A percentile compares a stretch with the other conserved stretches of the same genome.
Conservation (phyloP, 2,329 filamentous ascomycete species). For the Gaeumannomyces tritici region DNA sequence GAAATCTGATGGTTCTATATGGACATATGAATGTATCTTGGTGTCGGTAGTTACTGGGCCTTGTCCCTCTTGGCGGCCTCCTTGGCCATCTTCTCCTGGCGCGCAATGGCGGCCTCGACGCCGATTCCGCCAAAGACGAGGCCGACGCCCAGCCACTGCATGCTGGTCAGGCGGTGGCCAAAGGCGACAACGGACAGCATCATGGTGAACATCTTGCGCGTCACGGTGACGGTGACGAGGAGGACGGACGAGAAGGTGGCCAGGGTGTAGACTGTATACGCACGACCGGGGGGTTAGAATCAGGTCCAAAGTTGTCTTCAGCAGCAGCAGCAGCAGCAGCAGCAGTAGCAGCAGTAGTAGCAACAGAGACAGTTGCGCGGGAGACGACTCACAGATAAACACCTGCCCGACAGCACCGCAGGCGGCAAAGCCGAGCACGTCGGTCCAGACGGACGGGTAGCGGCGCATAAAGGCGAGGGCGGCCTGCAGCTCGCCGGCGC, state of each 20-base stretch:
- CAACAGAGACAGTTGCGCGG: conserved; percentile 40
- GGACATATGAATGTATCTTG: conserved; percentile 4
- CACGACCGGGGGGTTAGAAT: conserved; percentile 10
- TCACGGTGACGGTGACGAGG: conserved; percentile 93
- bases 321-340: not conserved
- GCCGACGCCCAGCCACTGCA: conserved; percentile 88
- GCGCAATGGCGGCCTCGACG: conserved; percentile 74
- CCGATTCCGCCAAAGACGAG: conserved; percentile 94
- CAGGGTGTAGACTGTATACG: conserved; percentile 66
- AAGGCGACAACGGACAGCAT: conserved; percentile 92
- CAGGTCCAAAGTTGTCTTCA: not conserved
- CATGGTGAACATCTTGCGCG: conserved; percentile 99
- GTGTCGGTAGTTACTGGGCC: conserved; percentile 11
- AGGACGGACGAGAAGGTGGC: conserved; percentile 86
- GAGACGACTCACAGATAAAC: conserved; percentile 65
- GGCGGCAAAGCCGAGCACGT: conserved; percentile 80
- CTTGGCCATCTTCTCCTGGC: conserved; percentile 76
- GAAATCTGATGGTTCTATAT: not conserved
- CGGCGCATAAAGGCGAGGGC: conserved; percentile 72
- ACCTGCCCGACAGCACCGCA: conserved; percentile 92
- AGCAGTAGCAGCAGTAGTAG: too few species aligned
- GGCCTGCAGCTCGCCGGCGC: conserved; percentile 67
- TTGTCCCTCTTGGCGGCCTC: conserved; percentile 47
- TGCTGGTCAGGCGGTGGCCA: conserved; percentile 74
- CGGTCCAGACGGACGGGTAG: conserved; percentile 74